These are phyloP conservation scores for Amanita molliuscula DNA, from an alignment of 768 basidiomycete genomes.

Conservation along the genomic window DNA sequence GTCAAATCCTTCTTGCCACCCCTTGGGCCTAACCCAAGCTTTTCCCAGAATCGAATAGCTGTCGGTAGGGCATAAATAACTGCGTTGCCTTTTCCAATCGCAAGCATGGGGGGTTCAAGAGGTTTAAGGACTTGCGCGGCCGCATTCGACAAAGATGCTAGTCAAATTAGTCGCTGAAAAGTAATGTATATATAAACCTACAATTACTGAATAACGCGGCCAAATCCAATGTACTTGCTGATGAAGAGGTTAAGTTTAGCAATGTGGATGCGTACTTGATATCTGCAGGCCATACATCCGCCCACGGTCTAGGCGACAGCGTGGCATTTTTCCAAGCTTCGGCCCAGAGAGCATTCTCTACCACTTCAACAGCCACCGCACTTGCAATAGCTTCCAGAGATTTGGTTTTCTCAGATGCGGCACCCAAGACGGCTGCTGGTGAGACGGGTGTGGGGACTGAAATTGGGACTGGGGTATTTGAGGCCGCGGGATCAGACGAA, in stretches of 20 bases:
- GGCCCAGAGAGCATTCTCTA: conserved; percentile 65
- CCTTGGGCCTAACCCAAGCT: conserved; percentile 62
- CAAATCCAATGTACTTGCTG: conserved; percentile 33
- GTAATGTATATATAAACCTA: conserved; percentile 11
- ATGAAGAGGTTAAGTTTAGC: conserved; percentile 25
- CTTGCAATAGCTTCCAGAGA: conserved; percentile 58
- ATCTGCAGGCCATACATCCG: conserved; percentile 51
- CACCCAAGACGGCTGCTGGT: conserved; percentile 60
- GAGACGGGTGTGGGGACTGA: conserved; percentile 78
- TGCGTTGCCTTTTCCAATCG: conserved; percentile 57
- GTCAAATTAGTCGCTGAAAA: neutral
- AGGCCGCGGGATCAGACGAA: conserved; percentile 27
- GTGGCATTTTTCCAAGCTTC: conserved; percentile 48
- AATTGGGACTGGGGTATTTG: conserved; percentile 20
- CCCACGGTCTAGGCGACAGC: conserved; percentile 13
- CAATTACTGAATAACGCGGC: conserved; percentile 31
- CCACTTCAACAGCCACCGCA: conserved; percentile 54
- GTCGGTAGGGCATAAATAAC: conserved; percentile 62
- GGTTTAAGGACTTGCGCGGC: conserved; percentile 13
- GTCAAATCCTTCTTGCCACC: conserved; percentile 63
- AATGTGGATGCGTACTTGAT: conserved; percentile 33
- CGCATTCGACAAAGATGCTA: neutral
- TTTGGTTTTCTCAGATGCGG: conserved; percentile 53
- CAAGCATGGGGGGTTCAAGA: conserved; percentile 47
- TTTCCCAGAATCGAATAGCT: conserved; percentile 79